Conservation (phyloP, 148 eudicot genomes). For the Rhododendron williamsianum region DNA sequence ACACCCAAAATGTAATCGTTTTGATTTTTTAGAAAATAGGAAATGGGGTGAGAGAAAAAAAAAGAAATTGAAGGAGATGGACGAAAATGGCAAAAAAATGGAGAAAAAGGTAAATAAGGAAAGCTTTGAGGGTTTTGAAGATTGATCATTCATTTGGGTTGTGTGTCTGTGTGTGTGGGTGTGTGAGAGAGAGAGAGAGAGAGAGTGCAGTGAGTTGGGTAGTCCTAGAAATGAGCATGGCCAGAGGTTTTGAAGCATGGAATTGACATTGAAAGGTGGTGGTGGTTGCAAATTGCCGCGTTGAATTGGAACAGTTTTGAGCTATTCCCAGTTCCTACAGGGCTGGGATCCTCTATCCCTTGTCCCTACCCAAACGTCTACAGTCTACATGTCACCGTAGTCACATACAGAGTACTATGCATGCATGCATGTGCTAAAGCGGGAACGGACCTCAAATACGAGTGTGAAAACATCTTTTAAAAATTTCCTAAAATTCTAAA, state of each 20-base stretch:
- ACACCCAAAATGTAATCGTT: neutral
- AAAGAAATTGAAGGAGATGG: neutral
- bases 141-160: neutral
- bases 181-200: neutral
- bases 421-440: no score
- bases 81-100: neutral
- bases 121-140: conserved; percentile 9
- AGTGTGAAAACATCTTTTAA: no score
- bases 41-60: neutral
- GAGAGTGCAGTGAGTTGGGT: neutral
- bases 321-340: neutral
- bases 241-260: conserved; percentile 4
- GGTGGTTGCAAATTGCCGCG: neutral
- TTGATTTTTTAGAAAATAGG: neutral
- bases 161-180: neutral
- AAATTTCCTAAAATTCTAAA: no score
- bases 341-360: neutral
- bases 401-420: no score
- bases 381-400: no score
- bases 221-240: conserved; percentile 18
- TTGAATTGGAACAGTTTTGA: neutral
- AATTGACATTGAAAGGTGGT: neutral
- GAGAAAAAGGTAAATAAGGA: conserved; percentile 10
- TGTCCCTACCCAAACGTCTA: neutral
- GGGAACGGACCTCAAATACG: no score